Evolutionary conservation across 116 monocot species (phyloP), one percentile per base, ranked within the genome.

Genomic region (Cymodocea nodosa): DNA sequence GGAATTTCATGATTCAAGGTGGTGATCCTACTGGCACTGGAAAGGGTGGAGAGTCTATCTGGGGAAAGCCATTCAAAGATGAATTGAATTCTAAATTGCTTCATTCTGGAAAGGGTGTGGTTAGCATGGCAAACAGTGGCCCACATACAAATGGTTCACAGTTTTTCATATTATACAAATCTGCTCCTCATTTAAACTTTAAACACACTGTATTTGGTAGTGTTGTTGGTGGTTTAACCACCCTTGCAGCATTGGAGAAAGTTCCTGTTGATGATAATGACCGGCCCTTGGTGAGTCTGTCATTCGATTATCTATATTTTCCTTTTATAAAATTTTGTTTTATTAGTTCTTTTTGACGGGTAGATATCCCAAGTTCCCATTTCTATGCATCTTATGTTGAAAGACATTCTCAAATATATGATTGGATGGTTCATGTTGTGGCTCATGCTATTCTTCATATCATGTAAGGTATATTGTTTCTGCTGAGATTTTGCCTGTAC

Each of bases 101-200:
- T 24, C 97, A 97, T 51, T 84, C 91, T 4, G 97, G 88, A 75
- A 83, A 82, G 51, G 97, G 97, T 72, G 83, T 91, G 63, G 80
- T 97, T 6, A 97, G 97, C 76, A 97, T 97, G 97, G 97, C 97
- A 22, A 97, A 97, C 51, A 91, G 91, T 67, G 97, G 97, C 0
- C 85, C 91, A 4, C 91, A 91, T 76, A 91, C 83, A 55, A 97
- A 97, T 76, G 97, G 97, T 5, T 97, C 97, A 35, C 97, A 97
- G 50, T 97, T 97, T 70, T 97, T 97, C 73, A 88, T 97, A 64
- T 62, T 91, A 48, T 97, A 97, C 73, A 91, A 97, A 66, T 97
- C 97, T 0, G 97, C 97, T 14, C 78, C 68, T 70, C 97, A 91
- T 76, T 63, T 97, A 30, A 97, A 97, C 73, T 91, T 75, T 60